phyloP scores from a whole-genome alignment of 768 basidiomycete species.

The Lactarius sp. region DNA sequence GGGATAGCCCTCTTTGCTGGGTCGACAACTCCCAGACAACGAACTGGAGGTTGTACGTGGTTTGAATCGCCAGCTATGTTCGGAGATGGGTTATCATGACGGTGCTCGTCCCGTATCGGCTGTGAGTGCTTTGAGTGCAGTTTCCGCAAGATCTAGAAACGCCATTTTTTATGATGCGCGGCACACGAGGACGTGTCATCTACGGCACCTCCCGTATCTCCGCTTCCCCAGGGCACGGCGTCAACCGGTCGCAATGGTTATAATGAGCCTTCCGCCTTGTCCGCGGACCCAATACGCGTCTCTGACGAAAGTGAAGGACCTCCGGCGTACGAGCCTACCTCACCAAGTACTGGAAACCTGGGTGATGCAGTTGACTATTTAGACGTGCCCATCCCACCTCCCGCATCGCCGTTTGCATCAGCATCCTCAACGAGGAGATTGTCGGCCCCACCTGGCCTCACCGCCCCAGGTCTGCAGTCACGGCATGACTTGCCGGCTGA shows the following conservation, averaged over 20 bases:
- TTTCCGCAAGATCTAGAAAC: too few relatives aligned
- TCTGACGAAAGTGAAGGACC: not conserved
- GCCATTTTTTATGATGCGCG: too few relatives aligned
- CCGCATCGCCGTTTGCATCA: conserved; percentile 47
- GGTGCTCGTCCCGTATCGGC: too few relatives aligned
- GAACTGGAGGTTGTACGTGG: too few relatives aligned
- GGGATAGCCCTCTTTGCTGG: too few relatives aligned
- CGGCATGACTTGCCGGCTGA: conserved; percentile 35
- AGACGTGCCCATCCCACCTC: conserved; percentile 54
- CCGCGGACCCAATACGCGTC: conserved; percentile 19
- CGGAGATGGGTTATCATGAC: too few relatives aligned
- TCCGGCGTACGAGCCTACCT: conserved; percentile 12
- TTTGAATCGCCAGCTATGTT: too few relatives aligned
- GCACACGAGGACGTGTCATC: conserved; percentile 38
- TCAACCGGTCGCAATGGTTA: conserved; percentile 2
- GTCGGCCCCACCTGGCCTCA: conserved; percentile 38
- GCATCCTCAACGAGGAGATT: conserved; percentile 31
- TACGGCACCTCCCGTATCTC: conserved; percentile 38
- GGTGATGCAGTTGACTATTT: conserved; percentile 41
- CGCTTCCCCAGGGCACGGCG: conserved; percentile 29
- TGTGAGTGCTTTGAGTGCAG: too few relatives aligned
- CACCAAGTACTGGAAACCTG: not conserved
- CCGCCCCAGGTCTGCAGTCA: conserved; percentile 29
- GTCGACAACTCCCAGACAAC: too few relatives aligned
- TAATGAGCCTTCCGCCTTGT: conserved; percentile 14